phyloP scores from a whole-genome alignment of 805 yeast genomes.

The Yarrowia keelungensis region DNA sequence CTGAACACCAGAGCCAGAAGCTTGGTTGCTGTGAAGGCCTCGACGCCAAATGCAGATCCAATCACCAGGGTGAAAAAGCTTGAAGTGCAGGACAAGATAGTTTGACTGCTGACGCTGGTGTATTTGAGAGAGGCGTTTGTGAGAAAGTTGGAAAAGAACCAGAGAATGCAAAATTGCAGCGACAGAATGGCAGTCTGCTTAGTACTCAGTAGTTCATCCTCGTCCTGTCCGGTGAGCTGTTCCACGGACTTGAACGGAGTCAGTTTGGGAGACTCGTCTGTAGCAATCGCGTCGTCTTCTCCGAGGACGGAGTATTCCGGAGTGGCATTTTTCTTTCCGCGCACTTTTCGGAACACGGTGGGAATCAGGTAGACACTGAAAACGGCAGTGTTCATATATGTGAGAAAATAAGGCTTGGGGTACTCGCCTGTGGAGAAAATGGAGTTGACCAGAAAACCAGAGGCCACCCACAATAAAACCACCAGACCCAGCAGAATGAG shows the following conservation, averaged over 20 bases:
- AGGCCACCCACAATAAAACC: slow-evolving; percentile 86
- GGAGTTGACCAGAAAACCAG: slow-evolving; percentile 83
- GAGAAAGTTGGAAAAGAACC: slow-evolving; percentile 90
- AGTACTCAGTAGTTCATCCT: slow-evolving; percentile 43
- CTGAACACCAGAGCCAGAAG: slow-evolving; percentile 73
- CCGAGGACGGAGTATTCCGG: slow-evolving; percentile 31
- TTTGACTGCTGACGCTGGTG: slow-evolving; percentile 93
- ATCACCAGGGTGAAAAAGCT: slow-evolving; percentile 89
- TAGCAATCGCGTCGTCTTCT: background rate
- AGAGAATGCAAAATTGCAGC: slow-evolving; percentile 80
- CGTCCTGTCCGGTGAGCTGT: slow-evolving; percentile 38
- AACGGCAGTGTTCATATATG: slow-evolving; percentile 88
- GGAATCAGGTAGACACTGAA: slow-evolving; percentile 72
- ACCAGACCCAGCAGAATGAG: slow-evolving; percentile 74
- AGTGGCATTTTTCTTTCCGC: slow-evolving; percentile 7
- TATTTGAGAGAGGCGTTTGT: slow-evolving; percentile 87
- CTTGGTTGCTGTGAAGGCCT: slow-evolving; percentile 68
- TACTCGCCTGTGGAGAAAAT: slow-evolving; percentile 70
- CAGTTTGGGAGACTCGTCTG: slow-evolving; percentile 38
- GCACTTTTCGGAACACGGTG: slow-evolving; percentile 37
- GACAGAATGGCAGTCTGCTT: slow-evolving; percentile 76
- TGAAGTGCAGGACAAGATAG: slow-evolving; percentile 89
- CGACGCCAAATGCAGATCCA: slow-evolving; percentile 77
- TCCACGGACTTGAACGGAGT: slow-evolving; percentile 22
- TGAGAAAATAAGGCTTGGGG: slow-evolving; percentile 89